These are phyloP conservation scores for Rhododendron henanense DNA, from an alignment of 148 eudicot species.

Conservation along the genomic window DNA sequence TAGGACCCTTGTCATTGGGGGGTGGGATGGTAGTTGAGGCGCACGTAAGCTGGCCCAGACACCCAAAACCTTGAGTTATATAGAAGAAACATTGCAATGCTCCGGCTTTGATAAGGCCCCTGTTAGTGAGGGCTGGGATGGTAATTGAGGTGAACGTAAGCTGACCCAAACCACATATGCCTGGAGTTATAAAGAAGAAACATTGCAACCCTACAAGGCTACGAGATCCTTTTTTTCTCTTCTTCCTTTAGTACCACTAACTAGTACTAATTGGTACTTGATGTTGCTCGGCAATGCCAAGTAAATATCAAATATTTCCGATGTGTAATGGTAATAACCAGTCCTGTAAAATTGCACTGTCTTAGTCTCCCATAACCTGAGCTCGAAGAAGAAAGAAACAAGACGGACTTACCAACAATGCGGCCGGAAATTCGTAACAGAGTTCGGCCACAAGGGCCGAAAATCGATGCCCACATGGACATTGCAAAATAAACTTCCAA, in stretches of 20 bases:
- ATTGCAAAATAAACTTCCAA: not conserved
- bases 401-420: not conserved
- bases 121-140: too few species aligned
- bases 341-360: not conserved
- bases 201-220: too few species aligned
- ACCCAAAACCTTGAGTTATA: too few species aligned
- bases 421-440: not conserved
- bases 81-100: too few species aligned
- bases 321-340: not conserved
- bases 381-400: not conserved
- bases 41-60: too few species aligned
- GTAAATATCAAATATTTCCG: not conserved
- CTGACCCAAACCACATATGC: too few species aligned
- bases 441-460: not conserved
- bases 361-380: not conserved
- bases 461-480: not conserved
- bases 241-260: too few species aligned
- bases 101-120: too few species aligned
- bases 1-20: not conserved
- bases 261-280: not conserved
- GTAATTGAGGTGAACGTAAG: too few species aligned
- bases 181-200: too few species aligned
- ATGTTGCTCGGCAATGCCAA: not conserved
- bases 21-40: too few species aligned
- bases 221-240: too few species aligned